Base-by-base conservation (phyloP, 2,329 filamentous ascomycete species). In the Ophiostoma australiae region DNA sequence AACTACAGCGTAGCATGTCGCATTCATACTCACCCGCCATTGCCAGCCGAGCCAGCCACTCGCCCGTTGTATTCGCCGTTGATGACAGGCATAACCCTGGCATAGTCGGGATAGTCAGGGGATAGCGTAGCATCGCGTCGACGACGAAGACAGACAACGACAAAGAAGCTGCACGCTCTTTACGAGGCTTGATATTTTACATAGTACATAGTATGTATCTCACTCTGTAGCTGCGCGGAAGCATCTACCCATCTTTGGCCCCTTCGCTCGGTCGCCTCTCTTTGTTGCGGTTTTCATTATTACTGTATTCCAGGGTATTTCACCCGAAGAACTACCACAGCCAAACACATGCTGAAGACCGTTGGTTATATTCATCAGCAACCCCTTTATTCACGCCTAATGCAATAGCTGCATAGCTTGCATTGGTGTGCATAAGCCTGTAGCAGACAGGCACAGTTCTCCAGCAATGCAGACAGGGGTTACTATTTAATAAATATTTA, bases 351-450 rank as follows among this genome's bases (percentile, higher is more conserved):
- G 52, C 52, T 58, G 52, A 31, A 58, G 52, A 58, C 52, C 11
- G 8, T 58, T 58, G 52, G 3, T n/a, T 27, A 27, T 52, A 20
- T 58, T 58, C 52, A 58, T 58, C 52, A 58, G 23, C 52, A 58
- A 23, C 23, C 52, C 52, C 23, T 58, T 58, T 27, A 7, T 23
- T 13, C 17, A 48, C 44, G 44, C n/a, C 8, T 11, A 11, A 11
- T 23, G 23, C n/a, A 27, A 6, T 11, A 58, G 52, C 55, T 33
- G 55, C 58, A 31, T 63, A 63, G n/a, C 58, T 33, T 63, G 58
- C 58, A 63, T 63, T 63, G 27, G 58, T 20, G 58, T 63, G 58
- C 58, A 61, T 61, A 33, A 31, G 27, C 27, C 58, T 17, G 58
- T 27, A 33, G 8, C 58, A 63, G 23, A 35, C n/a, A 27, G 10